Base-by-base conservation (phyloP, 257 asterid genomes). In the Euphrasia confusa region DNA sequence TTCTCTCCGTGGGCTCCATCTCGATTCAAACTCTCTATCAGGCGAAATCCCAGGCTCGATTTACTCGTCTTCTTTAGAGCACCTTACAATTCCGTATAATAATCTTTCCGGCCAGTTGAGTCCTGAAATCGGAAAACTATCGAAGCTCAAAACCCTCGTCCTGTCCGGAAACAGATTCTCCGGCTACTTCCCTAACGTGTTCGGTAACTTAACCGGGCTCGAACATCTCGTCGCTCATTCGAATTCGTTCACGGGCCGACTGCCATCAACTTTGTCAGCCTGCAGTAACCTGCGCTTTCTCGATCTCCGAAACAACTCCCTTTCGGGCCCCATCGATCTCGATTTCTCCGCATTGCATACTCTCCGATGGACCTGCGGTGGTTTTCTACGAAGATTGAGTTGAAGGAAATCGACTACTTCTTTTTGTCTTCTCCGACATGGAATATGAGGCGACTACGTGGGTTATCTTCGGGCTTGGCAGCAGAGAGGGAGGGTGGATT, bases 281-380 rank as follows among this genome's bases (percentile, higher is more conserved):
- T 87, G 95, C 82, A 67, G 81, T 49, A 78, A 72, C 57, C 80
- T 92, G 11, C 74, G 64, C 40, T 84, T 80, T 58, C 95, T 92
- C 70, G 96, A 89, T 75, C 87, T 89, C 60, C 81, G 85, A 45
- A 93, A 87, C 72, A 93, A 93, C 65, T 76, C 96, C 1, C 75
- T 93, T 32, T 58, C 77, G 30, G 99, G 99, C 53, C 53, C 77
- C 0, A 62, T 93, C 57, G 76, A 66, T 79, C 87, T 93, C 58
- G 76, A 89, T 79, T 93, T 89, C 70, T 64, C 85, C 28, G 55
- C 74, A 68, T 61, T 89, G 77, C 65, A 83, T 37, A 74, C 76
- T 72, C 83, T 93, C 14, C 24, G 24, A 21, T 21, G 24, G 24
- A 21, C 24, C 24, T 21, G 24, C 24, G 24, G 24, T 21, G 24